phyloP scores from a whole-genome alignment of 345 rosid genomes.

The Gossypium rotundifolium region DNA sequence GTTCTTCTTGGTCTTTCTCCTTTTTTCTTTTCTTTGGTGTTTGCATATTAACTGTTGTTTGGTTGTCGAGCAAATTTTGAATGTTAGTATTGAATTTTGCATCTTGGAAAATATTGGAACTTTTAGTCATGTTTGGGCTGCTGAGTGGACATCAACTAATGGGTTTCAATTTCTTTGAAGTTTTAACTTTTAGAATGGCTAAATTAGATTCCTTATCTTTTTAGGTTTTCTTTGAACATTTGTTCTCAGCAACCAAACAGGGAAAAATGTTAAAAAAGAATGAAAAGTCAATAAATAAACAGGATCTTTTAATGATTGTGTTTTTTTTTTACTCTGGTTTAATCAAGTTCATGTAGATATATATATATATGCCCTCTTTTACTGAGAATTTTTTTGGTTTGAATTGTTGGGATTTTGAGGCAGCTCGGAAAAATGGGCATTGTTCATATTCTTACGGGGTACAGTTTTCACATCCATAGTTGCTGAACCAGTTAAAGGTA shows the following conservation, averaged over 20 bases:
- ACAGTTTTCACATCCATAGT: constrained; percentile 22
- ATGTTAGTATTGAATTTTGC: too few relatives aligned
- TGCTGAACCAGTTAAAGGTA: constrained; percentile 58
- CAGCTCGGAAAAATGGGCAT: constrained; percentile 15
- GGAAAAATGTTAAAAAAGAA: constrained; percentile 10
- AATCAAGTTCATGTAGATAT: constrained; percentile 14
- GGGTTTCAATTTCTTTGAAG: too few relatives aligned
- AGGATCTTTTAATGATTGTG: constrained; percentile 1
- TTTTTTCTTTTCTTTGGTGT: too few relatives aligned
- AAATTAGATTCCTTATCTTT: background rate
- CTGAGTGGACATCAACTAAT: too few relatives aligned
- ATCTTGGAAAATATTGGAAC: background rate
- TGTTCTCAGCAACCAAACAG: constrained; percentile 22
- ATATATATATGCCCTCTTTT: background rate
- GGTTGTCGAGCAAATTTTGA: too few relatives aligned
- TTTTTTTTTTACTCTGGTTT: background rate
- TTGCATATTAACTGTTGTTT: too few relatives aligned
- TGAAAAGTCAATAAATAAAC: constrained; percentile 24
- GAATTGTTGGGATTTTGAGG: background rate
- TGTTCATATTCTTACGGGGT: constrained; percentile 34
- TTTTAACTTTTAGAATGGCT: too few relatives aligned
- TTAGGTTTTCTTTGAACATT: background rate
- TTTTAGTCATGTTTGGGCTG: background rate
- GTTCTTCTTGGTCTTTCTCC: too few relatives aligned
- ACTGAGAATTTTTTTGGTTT: background rate